Evolutionary conservation across 345 rosid species (phyloP).

Genomic region (Linum tenue): DNA sequence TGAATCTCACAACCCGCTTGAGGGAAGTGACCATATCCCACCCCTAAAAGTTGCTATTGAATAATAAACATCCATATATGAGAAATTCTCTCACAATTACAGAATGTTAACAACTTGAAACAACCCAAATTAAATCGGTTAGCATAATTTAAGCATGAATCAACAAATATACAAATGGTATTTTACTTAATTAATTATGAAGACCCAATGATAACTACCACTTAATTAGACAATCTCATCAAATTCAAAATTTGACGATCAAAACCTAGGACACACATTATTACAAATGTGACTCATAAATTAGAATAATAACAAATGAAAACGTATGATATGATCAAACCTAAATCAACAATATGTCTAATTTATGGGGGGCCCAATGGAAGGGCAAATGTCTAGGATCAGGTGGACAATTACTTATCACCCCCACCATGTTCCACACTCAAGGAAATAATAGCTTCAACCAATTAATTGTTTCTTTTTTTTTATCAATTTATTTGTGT

Average conservation of each 20-base stretch:
- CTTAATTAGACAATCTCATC: too few species aligned
- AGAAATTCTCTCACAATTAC: too few species aligned
- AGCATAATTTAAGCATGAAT: too few species aligned
- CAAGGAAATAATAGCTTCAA: slow-evolving; percentile 10
- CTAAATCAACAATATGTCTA: background rate
- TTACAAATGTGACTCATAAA: slow-evolving; percentile 5
- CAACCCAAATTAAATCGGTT: too few species aligned
- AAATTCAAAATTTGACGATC: background rate
- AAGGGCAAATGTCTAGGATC: slow-evolving; percentile 32
- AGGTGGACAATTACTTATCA: slow-evolving; percentile 30
- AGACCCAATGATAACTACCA: too few species aligned
- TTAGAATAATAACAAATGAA: too few species aligned
- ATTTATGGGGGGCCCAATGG: slow-evolving; percentile 18
- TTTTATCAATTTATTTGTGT: background rate
- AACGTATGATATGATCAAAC: too few species aligned
- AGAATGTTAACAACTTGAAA: too few species aligned
- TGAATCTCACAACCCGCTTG: too few species aligned
- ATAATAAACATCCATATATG: too few species aligned
- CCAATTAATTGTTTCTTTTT: background rate
- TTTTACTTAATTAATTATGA: background rate
- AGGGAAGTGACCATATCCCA: too few species aligned
- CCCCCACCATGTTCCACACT: slow-evolving; percentile 8
- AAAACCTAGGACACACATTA: slow-evolving; percentile 14
- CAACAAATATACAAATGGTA: background rate
- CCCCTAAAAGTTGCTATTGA: too few species aligned